Base-by-base conservation (phyloP, 176 grass and related monocot species). In the Zea luxurians region DNA sequence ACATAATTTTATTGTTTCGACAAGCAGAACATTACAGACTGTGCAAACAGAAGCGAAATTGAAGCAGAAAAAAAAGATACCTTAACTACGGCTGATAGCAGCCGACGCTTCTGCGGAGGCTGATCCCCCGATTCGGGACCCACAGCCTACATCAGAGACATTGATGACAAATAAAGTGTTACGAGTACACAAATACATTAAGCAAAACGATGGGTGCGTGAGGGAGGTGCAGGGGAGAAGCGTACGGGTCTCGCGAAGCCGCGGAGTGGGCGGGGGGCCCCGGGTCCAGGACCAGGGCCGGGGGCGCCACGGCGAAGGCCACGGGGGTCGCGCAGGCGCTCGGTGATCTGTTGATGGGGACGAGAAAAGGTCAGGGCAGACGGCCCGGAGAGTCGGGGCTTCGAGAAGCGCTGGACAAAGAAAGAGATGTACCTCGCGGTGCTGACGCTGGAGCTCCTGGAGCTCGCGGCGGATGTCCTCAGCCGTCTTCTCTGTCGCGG, bases 401-500 rank as follows among this genome's bases (percentile, higher is more conserved):
- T 15, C 12, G 38, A 66, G 3, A 37, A 41, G 16, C 59, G 34
- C 40, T 0, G 4, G 48, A 4, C 20, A 40, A 38, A 13, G 21
- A 2, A 0, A 10, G 74, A 42, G 37, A 20, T 0, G 77, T 13
- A 98, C 95, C 91, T 98, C 95, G 4, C 91, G 91, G 70, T 98
- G 95, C 80, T 94, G 95, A 21, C 95, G 95, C 70, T 98, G 91
- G 77, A 98, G 91, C 85, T 98, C 95, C 68, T 92, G 95, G 49
- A 98, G 86, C 80, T 98, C 95, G 71, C 90, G 93, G 79, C 87
- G 95, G 82, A 98, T 81, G 54, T 98, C 95, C 5, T 94, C 95
- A 17, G 87, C 87, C 57, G 95, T 84, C 87, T 98, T 98, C 89
- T 94, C 95, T 38, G 79, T 82, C 66, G 81, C 75, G 53, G 82